Conservation (phyloP, 228 moss, liverwort and hornwort genomes). For the Sphagnum fallax region DNA sequence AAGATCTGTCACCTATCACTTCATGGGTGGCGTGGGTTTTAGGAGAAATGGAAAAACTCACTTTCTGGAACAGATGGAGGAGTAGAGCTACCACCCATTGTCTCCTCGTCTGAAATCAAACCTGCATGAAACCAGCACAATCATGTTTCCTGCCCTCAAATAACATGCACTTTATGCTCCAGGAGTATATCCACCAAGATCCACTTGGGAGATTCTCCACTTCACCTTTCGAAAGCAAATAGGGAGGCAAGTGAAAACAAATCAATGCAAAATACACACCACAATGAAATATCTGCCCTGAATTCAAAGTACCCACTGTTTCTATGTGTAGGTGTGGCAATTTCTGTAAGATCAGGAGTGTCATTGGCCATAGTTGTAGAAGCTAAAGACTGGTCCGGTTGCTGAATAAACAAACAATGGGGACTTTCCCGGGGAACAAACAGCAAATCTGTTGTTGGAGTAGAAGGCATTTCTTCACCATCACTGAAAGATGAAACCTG, state of each 20-base stretch:
- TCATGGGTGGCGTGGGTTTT: too few relatives aligned
- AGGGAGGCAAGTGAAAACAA: too few relatives aligned
- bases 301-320: constrained; percentile 18
- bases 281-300: too few relatives aligned
- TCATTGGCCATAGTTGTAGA: constrained; percentile 18
- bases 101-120: constrained; percentile 9
- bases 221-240: too few relatives aligned
- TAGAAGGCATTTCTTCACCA: constrained; percentile 44
- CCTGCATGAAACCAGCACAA: too few relatives aligned
- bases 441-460: constrained; percentile 55
- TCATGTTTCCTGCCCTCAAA: too few relatives aligned
- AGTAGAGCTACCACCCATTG: constrained; percentile 10
- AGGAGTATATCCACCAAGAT: too few relatives aligned
- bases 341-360: constrained; percentile 37
- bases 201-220: too few relatives aligned
- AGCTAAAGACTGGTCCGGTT: constrained; percentile 28
- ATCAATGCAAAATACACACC: too few relatives aligned
- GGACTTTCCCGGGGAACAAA: constrained; percentile 65
- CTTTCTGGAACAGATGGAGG: constrained; percentile 27
- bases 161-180: too few relatives aligned
- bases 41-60: constrained; percentile 6
- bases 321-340: constrained; percentile 39
- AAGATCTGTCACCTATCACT: too few relatives aligned
- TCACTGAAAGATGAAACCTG: constrained; percentile 63
- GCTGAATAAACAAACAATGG: constrained; percentile 50